Base-by-base conservation (phyloP, 164 flowering plant species). In the Magnolia kwangsiensis region DNA sequence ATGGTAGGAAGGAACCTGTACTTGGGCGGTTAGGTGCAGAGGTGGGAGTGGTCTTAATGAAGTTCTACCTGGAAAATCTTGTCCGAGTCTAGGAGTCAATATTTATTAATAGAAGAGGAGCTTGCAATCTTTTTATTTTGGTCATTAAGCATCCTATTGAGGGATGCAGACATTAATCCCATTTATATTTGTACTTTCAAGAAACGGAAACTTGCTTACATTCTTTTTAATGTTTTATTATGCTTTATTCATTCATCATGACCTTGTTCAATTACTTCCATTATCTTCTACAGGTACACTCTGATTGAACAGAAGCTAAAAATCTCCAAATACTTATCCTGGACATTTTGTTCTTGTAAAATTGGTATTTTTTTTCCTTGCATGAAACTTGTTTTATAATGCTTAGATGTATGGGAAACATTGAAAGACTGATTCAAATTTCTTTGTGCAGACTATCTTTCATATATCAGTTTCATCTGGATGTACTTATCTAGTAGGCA, bases 271-370 rank as follows among this genome's bases (percentile, higher is more conserved):
- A 10, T 63, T 71, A 16, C 51, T 10, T 19, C 11, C 70, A 61
- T 71, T 75, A 37, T 10, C 21, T 63, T 79, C 81, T 78, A 63
- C 77, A 96, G 99, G 98, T 96, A 90, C 77, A 73, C 83, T 72
- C 63, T 94, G 82, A 90, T 94, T 75, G 98, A 96, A 81, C 96
- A 91, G 55, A 89, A 94, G 85, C 76, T 96, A 80, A 88, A 85
- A 77, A 77, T 96, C 65, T 94, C 99, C 45, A 77, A 71, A 50
- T 96, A 90, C 82, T 81, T 96, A 79, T 88, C 92, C 27, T 96
- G 97, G 99, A 89, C 98, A 75, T 96, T 94, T 75, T 91, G 97
- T 78, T 96, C 97, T 3, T 96, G 94, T 77, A 80, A 8, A 73
- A 80, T 55, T 31, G 99, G 99, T 96, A 91, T 24, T 49, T 72